Evolutionary conservation across 2,329 filamentous ascomycete species (phyloP).

Genomic region (Aspergillus luchuensis): DNA sequence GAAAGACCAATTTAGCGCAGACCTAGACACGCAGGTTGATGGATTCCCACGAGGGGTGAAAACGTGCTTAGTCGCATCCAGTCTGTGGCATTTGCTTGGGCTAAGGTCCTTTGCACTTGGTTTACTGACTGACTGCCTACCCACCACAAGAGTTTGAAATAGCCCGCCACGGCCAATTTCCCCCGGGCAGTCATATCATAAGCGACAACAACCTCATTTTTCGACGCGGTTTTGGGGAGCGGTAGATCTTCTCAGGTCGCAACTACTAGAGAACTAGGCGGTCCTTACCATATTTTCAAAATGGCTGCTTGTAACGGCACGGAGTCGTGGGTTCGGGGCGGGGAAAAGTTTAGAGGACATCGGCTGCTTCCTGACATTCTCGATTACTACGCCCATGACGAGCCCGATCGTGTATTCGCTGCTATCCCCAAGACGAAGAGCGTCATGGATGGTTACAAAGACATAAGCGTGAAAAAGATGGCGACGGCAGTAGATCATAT

Average conservation of each 20-base stretch:
- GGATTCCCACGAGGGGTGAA: background rate
- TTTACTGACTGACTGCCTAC: background rate
- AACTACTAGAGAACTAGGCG: background rate
- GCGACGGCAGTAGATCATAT: background rate
- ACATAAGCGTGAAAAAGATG: background rate
- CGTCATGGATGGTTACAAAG: background rate
- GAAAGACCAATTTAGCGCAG: background rate
- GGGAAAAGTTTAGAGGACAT: constrained; percentile 1
- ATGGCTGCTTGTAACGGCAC: background rate
- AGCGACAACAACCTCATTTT: background rate
- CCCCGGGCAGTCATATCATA: background rate
- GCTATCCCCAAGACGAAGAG: background rate
- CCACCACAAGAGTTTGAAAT: background rate
- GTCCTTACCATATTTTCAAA: background rate
- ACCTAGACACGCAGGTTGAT: background rate
- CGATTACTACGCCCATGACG: background rate
- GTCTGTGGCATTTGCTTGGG: constrained; percentile 1
- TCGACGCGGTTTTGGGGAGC: background rate
- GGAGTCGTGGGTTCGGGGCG: background rate
- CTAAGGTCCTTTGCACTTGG: background rate
- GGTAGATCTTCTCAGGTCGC: too few relatives aligned
- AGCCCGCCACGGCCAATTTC: background rate
- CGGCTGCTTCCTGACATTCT: constrained; percentile 1
- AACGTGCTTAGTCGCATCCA: background rate
- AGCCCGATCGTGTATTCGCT: background rate